Evolutionary conservation across 148 eudicot genomes (phyloP), one percentile per base, ranked within the genome.

Genomic region (Amaranthus hypochondriacus): DNA sequence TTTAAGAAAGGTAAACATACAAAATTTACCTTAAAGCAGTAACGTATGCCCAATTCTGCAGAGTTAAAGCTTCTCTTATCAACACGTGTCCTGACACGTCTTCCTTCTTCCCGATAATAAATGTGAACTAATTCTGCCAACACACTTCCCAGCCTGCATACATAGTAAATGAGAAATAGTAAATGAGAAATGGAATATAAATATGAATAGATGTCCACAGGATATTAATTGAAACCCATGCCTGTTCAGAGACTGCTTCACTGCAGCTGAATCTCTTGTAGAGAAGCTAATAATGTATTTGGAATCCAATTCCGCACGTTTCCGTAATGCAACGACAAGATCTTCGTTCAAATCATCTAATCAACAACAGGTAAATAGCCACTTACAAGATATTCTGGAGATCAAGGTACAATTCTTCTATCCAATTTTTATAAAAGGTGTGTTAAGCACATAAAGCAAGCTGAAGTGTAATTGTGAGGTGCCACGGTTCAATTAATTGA

Each of bases 271-370:
- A 72, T 84, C 89, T 78, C 80, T 81, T n/a, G 79, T 82, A 52
- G 81, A 81, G 83, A 92, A 90, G 66, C 76, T 53, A 64, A 87
- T 63, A 52, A 92, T 64, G 79, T 87, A 77, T 68, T 95, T 95
- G 48, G 90, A 72, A 71, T 95, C 99, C 47, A 95, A 82, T 84
- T 95, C 99, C 63, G 93, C 99, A 76, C 97, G 97, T 81, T 95
- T 92, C 60, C 97, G 89, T 73, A 95, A 68, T 73, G 99, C 89
- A 80, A 82, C 77, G 87, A 88, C 86, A 66, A 93, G 92, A 76
- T 95, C 99, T 83, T 95, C 97, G 79, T 81, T 90, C 66, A 84
- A 73, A 6, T 83, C 88, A 87, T 86, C 99, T 95, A 86, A 79
- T 81, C 54, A 43, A 61, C 56, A 68, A 21, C 75, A 83, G 50